These are phyloP conservation scores for Camellia lanceoleosa DNA, from an alignment of 148 eudicot species.

Conservation along the genomic window DNA sequence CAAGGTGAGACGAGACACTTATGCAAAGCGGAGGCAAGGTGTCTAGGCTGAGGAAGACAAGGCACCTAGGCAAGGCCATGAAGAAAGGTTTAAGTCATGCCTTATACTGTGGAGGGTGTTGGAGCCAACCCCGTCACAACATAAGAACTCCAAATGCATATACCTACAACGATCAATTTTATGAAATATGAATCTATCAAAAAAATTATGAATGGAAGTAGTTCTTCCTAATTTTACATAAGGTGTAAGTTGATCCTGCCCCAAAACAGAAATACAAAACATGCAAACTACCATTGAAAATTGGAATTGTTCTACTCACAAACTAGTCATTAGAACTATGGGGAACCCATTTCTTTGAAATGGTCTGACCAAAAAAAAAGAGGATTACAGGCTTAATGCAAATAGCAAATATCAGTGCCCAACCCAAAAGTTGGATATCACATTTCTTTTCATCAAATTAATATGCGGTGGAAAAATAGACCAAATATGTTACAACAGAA, in stretches of 20 bases:
- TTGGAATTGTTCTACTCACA: neutral
- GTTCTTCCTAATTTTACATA: too few relatives aligned
- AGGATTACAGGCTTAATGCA: neutral
- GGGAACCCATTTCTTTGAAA: neutral
- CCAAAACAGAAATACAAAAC: neutral
- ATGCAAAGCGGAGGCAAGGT: too few relatives aligned
- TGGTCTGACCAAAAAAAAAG: neutral
- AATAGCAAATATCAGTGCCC: constrained; percentile 5
- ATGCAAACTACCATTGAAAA: neutral
- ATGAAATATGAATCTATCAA: neutral
- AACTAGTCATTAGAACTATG: neutral
- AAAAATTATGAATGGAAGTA: too few relatives aligned
- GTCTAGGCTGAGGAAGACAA: too few relatives aligned
- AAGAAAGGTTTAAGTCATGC: too few relatives aligned
- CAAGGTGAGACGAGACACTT: too few relatives aligned
- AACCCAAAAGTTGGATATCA: constrained; percentile 5
- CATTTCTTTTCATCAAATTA: neutral
- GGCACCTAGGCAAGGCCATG: too few relatives aligned
- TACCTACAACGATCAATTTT: neutral
- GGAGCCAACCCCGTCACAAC: too few relatives aligned
- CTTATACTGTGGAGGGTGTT: too few relatives aligned
- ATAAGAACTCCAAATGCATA: too few relatives aligned
- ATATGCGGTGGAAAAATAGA: neutral
- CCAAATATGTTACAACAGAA: neutral
- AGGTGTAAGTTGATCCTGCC: too few relatives aligned